Base-by-base conservation (phyloP, 129 eudicot genomes). In the Tagetes erecta region DNA sequence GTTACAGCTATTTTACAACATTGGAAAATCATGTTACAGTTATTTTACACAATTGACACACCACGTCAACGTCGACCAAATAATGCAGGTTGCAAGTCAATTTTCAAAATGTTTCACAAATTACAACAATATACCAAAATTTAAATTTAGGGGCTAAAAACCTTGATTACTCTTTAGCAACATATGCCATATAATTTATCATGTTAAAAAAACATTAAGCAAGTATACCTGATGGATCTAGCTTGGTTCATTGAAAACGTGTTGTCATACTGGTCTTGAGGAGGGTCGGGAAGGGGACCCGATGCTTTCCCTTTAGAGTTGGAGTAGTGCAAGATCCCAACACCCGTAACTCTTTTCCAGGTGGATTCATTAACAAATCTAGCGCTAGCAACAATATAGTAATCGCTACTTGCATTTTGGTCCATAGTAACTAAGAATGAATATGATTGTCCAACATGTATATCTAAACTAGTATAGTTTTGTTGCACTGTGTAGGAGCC, bases 161-260 rank as follows among this genome's bases (percentile, higher is more conserved):
- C 27, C 27, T 20, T 20, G 27, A 20, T 20, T 20, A 20, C 27
- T 20, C 27, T 20, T 20, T 20, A 20, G 27, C 27, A 20, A 20
- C 27, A 20, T 20, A 20, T 20, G 27, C 27, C 27, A 3, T 35
- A 30, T 55, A 49, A 50, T 4, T 27, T n/a, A 14, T 51, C 37
- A 70, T 52, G 50, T 10, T 40, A 51, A 12, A 36, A 0, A 36
- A 76, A 56, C 8, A 52, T 5, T 12, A 47, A 41, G 37, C 12
- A 41, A 45, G 58, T 76, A 4, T 62, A 89, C 98, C 98, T 92
- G 81, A 92, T 92, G 70, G 98, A 92, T 57, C 96, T 62, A 2
- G 98, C 98, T 81, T 92, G 98, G 83, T 89, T 89, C 96, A 92
- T 87, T n/a, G 98, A 92, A 85, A 77, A 92, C 31, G 96, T 89